Percentiles rank a stretch among this genome's conserved stretches.
phyloP scores from a whole-genome alignment of 257 asterid species.

The Nicotiana otophora region DNA sequence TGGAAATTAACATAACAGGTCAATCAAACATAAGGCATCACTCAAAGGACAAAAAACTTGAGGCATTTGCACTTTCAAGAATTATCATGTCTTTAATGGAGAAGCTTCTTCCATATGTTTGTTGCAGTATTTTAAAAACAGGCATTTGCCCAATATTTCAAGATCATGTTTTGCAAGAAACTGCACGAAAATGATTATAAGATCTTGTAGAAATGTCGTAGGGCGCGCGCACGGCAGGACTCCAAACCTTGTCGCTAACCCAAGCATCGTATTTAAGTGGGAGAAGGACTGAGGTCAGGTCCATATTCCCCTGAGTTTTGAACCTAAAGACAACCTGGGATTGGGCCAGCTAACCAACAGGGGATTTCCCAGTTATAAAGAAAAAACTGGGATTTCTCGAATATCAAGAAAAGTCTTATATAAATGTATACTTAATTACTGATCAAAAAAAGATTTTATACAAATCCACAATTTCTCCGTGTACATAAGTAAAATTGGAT shows the following conservation, averaged over 20 bases:
- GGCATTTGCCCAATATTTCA: neutral
- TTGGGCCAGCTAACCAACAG: neutral
- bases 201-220: neutral
- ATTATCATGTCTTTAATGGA: neutral
- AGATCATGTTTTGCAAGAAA: neutral
- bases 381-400: too few species aligned
- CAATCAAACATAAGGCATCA: neutral
- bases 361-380: neutral
- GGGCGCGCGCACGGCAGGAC: neutral
- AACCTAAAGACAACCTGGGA: neutral
- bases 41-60: neutral
- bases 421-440: neutral
- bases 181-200: neutral
- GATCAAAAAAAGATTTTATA: neutral
- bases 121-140: neutral
- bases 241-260: neutral
- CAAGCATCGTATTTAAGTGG: neutral
- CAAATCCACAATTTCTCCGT: neutral
- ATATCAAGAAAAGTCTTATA: neutral
- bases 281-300: neutral
- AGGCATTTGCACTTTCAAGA: neutral
- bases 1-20: neutral
- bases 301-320: neutral
- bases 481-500: neutral
- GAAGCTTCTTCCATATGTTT: neutral